Evolutionary conservation across 805 yeast genomes (phyloP), one percentile per base, ranked within the genome.

Genomic region (Lachancea kluyveri): DNA sequence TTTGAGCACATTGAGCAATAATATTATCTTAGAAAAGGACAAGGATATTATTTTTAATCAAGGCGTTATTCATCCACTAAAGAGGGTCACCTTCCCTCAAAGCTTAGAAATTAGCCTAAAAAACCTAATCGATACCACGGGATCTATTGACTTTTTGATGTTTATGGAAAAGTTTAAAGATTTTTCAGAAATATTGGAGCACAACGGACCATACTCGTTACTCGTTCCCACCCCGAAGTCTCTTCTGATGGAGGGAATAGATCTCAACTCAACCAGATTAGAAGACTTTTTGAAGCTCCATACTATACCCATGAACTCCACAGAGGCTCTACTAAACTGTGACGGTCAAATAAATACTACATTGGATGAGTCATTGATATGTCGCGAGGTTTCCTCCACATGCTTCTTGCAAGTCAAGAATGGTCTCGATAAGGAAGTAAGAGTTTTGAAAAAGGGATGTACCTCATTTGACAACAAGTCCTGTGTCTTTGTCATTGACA

Each of bases 1-100:
- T 2, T 24, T 50, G 5, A 42, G 42, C 18, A 36, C 56, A 12
- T 40, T 52, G 6, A 40, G 40, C 21, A 43, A 50, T 8, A 43
- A 41, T 7, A 24, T 57, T 6, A 24, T 39, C 5, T 26, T 62
- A 4, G 23, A 42, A 22, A 39, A 66, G 31, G 67, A 72, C 37
- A 57, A 73, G 1, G 96, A 88, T 50, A 69, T 84, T 5, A 50
- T 88, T 9, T 88, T 83, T 52, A 76, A 73, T 41, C 80, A 82
- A 52, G 97, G 97, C 1, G 95, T 88, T 0, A 73, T 82, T 1
- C 95, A 85, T 51, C 76, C 88, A 1, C 61, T 82, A 8, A 60
- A 68, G 21, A 54, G 67, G 4, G 62, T 83, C 1, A 41, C 72
- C 3, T 58, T 83, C 10, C 95, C 96, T 0, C 52, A 59, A 0